phyloP scores from a whole-genome alignment of 2,329 filamentous ascomycete genomes.

The Rhynchosporium graminicola region DNA sequence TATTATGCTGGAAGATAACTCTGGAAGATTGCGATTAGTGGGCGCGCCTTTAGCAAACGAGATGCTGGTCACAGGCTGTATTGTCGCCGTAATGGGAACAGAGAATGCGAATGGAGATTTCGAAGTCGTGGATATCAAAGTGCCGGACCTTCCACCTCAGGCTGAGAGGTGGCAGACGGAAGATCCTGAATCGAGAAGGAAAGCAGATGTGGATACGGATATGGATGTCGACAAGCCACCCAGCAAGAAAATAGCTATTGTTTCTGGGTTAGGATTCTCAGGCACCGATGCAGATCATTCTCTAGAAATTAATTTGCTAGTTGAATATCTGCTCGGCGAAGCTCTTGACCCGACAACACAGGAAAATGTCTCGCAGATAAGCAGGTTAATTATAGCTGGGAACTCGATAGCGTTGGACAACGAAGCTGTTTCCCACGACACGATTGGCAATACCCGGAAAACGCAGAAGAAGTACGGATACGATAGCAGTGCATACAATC shows the following conservation, averaged over 20 bases:
- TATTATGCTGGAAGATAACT: constrained; percentile 93
- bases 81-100: constrained; percentile 91
- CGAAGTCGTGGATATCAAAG: constrained; percentile 85
- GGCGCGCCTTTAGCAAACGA: constrained; percentile 68
- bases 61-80: constrained; percentile 86
- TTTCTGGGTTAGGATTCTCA: constrained; percentile 85
- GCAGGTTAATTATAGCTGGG: constrained; percentile 85
- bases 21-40: constrained; percentile 78
- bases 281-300: constrained; percentile 71
- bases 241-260: constrained; percentile 70
- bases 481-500: constrained; percentile 84
- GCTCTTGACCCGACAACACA: constrained; percentile 63
- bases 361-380: constrained; percentile 65
- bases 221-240: constrained; percentile 44
- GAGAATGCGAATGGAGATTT: constrained; percentile 92
- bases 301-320: constrained; percentile 73
- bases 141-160: constrained; percentile 83
- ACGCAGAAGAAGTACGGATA: constrained; percentile 87
- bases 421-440: constrained; percentile 36
- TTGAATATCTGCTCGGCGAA: constrained; percentile 88
- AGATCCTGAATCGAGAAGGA: constrained; percentile 47
- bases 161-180: constrained; percentile 76
- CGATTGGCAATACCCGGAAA: constrained; percentile 40
- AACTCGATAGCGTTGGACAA: constrained; percentile 66
- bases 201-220: constrained; percentile 59